Conservation (phyloP, 805 yeast genomes). For the Candida berthetii region DNA sequence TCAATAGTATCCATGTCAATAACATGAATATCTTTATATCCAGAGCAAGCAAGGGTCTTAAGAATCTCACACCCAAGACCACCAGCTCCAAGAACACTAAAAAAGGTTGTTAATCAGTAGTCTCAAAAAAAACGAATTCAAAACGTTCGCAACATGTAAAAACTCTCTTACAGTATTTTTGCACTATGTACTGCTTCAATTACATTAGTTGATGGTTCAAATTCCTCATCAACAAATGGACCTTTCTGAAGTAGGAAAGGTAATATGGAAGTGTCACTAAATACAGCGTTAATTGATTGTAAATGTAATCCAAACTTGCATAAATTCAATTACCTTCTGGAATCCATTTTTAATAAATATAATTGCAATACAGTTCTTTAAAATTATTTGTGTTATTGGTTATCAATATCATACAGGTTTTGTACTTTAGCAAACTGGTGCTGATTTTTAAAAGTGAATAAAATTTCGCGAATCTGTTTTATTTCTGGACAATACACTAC, state of each 20-base stretch:
- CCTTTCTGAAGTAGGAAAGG: slow-evolving; percentile 22
- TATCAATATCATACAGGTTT: too few species aligned
- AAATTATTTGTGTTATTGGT: too few species aligned
- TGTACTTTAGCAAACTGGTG: too few species aligned
- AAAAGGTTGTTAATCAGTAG: slow-evolving; percentile 3
- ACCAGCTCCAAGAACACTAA: slow-evolving; percentile 78
- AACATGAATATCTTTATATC: slow-evolving; percentile 73
- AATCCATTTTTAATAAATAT: background rate
- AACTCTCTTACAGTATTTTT: slow-evolving; percentile 29
- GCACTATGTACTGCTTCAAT: slow-evolving; percentile 16
- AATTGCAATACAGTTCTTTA: too few species aligned
- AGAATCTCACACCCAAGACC: slow-evolving; percentile 91
- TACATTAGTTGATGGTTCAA: slow-evolving; percentile 24
- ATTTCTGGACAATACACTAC: too few species aligned
- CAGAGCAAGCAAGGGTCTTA: slow-evolving; percentile 69
- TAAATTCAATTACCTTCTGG: background rate
- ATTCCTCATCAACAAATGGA: slow-evolving; percentile 28
- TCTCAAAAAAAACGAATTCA: too few species aligned
- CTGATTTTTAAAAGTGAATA: too few species aligned
- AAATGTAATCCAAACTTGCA: background rate
- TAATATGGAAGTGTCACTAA: slow-evolving; percentile 12
- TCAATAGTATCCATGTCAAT: slow-evolving; percentile 94
- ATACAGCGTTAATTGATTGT: too few species aligned
- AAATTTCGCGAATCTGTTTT: too few species aligned
- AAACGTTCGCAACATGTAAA: too few species aligned